phyloP scores from a whole-genome alignment of 192 early-diverging fungal genomes.

The Dissophora globulifera region DNA sequence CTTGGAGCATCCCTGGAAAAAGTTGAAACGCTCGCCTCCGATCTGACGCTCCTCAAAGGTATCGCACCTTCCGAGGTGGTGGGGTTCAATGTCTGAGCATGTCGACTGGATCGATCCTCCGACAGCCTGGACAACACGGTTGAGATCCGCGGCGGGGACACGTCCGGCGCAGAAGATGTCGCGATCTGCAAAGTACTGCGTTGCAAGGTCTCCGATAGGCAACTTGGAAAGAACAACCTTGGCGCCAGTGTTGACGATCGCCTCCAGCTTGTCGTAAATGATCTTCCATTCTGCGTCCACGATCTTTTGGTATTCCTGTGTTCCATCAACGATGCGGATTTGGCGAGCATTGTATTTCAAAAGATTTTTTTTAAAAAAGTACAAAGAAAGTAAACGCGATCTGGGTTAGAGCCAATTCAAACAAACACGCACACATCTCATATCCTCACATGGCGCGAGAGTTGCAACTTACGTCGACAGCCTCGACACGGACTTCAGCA shows the following conservation, averaged over 20 bases:
- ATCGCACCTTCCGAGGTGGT: constrained; percentile 91
- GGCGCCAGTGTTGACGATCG: constrained; percentile 93
- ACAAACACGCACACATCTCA: not conserved
- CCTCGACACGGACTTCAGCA: constrained; percentile 97
- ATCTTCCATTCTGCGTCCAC: constrained; percentile 99
- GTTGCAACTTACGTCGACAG: constrained; percentile 70
- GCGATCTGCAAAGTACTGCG: constrained; percentile 99
- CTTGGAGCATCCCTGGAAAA: constrained; percentile 93
- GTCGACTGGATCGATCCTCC: constrained; percentile 94
- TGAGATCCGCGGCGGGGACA: constrained; percentile 91
- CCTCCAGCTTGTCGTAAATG: constrained; percentile 98
- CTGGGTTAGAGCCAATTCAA: not conserved
- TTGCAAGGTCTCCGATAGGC: constrained; percentile 98
- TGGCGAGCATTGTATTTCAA: too few species aligned
- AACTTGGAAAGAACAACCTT: constrained; percentile 97
- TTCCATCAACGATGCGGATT: not conserved
- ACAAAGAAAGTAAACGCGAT: not conserved
- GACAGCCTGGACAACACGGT: constrained; percentile 94
- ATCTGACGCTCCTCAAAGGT: constrained; percentile 97
- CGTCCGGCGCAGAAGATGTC: constrained; percentile 99
- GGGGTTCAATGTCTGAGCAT: constrained; percentile 80
- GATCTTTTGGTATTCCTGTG: constrained; percentile 96
- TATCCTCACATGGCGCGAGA: too few species aligned
- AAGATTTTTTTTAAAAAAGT: too few species aligned
- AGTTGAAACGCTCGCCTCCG: constrained; percentile 95